These are phyloP conservation scores for Silene vulgaris DNA, from an alignment of 179 eudicot genomes.

Conservation along the genomic window DNA sequence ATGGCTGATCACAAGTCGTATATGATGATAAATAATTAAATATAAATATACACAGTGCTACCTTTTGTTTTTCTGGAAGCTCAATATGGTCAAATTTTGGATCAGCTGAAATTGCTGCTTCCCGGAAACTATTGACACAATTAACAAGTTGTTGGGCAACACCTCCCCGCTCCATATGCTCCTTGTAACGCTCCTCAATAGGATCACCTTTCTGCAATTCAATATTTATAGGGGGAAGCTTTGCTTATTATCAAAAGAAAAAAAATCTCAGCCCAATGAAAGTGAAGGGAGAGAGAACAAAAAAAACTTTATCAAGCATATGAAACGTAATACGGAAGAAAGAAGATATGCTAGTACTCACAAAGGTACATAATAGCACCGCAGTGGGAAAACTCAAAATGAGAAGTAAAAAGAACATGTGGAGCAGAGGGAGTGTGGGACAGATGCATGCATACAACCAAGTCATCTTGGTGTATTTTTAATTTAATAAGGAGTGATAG, in stretches of 20 bases:
- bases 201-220: conserved; percentile 77
- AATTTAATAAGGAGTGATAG: no score
- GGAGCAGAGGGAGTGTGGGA: no score
- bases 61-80: conserved; percentile 70
- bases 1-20: not conserved
- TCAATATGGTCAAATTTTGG: conserved; percentile 87
- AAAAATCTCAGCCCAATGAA: not conserved
- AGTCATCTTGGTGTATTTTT: no score
- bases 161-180: conserved; percentile 56
- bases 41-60: conserved; percentile 7
- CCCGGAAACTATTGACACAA: conserved; percentile 61
- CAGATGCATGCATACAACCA: no score
- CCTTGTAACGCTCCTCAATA: conserved; percentile 77
- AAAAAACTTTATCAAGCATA: not conserved
- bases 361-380: no score
- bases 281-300: not conserved
- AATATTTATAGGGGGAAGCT: not conserved
- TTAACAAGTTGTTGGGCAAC: conserved; percentile 42
- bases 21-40: not conserved
- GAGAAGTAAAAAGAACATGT: no score
- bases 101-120: conserved; percentile 64
- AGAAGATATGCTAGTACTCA: no score
- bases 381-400: no score
- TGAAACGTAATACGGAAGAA: not conserved
- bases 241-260: no score